Evolutionary conservation across 768 basidiomycete species (phyloP).

Genomic region (Baorangia bicolor): DNA sequence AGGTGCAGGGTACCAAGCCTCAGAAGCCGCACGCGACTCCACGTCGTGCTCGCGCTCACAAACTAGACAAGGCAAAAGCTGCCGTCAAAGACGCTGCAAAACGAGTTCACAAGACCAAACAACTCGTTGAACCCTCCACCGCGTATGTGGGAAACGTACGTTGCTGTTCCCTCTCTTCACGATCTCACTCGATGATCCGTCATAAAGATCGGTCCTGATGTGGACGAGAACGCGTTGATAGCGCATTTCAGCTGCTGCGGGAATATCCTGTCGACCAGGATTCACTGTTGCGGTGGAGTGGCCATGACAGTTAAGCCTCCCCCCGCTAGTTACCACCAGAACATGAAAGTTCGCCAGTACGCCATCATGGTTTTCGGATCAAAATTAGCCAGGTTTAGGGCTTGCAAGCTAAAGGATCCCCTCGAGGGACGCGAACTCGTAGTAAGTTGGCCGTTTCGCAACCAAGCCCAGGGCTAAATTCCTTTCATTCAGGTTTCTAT

Average conservation of each 20-base stretch:
- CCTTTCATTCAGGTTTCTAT: conserved; percentile 24
- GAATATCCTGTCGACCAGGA: conserved; percentile 16
- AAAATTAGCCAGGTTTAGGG: conserved; percentile 37
- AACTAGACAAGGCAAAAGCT: conserved; percentile 15
- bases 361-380: conserved; percentile 49
- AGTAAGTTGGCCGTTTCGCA: conserved; percentile 33
- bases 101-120: conserved; percentile 10
- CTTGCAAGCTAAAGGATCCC: conserved; percentile 40
- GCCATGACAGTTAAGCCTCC: conserved; percentile 27
- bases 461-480: not conserved
- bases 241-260: conserved; percentile 28
- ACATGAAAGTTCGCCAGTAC: conserved; percentile 46
- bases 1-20: conserved; percentile 1
- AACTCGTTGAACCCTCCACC: conserved; percentile 25
- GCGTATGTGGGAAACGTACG: conserved; percentile 67
- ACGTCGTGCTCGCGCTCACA: conserved; percentile 11
- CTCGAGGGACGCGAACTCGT: conserved; percentile 41
- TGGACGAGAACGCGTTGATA: conserved; percentile 23
- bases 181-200: conserved; percentile 1
- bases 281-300: conserved; percentile 35
- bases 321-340: conserved; percentile 30
- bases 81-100: conserved; percentile 19
- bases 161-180: conserved; percentile 1
- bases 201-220: conserved; percentile 33
- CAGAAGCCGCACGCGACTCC: conserved; percentile 4